phyloP scores from a whole-genome alignment of 176 grass and related monocot genomes.

The Lolium multiflorum region DNA sequence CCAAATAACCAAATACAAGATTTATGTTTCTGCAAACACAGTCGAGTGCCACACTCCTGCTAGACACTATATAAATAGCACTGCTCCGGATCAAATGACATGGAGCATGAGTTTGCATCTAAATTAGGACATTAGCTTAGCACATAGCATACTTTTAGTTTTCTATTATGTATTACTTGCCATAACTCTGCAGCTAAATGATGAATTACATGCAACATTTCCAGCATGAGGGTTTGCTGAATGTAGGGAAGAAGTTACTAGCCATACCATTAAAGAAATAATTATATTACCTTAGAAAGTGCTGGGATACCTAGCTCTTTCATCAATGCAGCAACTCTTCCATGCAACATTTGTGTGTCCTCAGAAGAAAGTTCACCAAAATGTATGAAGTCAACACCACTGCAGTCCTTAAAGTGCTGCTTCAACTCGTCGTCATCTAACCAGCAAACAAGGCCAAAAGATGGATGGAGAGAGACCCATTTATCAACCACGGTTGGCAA shows the following conservation, averaged over 20 bases:
- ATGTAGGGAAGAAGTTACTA: not conserved
- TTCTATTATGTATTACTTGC: conserved; percentile 13
- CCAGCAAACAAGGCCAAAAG: conserved; percentile 94
- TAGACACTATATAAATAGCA: not conserved
- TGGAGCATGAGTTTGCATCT: conserved; percentile 4
- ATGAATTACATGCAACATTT: conserved; percentile 10
- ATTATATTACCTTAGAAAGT: conserved; percentile 83
- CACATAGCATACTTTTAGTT: not conserved
- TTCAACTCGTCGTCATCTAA: conserved; percentile 82
- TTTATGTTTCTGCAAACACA: too few species aligned
- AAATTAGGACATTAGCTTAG: not conserved
- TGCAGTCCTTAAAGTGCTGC: conserved; percentile 65
- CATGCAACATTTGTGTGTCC: conserved; percentile 58
- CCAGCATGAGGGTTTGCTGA: not conserved
- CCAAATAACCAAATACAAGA: too few species aligned
- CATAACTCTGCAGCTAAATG: conserved; percentile 15
- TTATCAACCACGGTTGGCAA: conserved; percentile 84
- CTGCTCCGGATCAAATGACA: not conserved
- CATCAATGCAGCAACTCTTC: conserved; percentile 71
- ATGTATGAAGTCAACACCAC: conserved; percentile 68
- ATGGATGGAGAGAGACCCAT: conserved; percentile 95
- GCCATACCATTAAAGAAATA: not conserved
- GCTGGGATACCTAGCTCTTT: conserved; percentile 77
- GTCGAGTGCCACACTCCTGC: too few species aligned
- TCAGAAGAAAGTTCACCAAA: conserved; percentile 70